Evolutionary conservation across 2,329 filamentous ascomycete species (phyloP), one percentile per base, ranked within the genome.

Genomic region (Dendrostoma leiphaemia): DNA sequence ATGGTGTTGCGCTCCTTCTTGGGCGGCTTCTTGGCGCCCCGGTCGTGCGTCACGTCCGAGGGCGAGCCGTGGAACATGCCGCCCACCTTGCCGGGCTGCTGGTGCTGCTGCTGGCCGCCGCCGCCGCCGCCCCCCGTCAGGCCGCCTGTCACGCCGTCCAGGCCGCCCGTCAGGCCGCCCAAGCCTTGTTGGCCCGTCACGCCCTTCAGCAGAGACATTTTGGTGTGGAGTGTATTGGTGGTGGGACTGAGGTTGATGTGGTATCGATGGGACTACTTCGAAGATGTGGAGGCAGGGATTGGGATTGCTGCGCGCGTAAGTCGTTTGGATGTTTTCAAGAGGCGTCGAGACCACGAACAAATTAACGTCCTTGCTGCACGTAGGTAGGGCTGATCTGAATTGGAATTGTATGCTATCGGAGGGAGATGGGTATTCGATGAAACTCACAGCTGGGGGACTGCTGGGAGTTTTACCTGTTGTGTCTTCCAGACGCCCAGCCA

Each of bases 1-100:
- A 72, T 72, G 53, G 69, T 72, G 66, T 68, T 62, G 60, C 67
- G 67, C 38, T 60, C 51, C 58, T 64, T 65, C 38, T 51, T 51
- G 38, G 48, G 48, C 57, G 61, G 61, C 55, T 63, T 63, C 48
- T 63, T 62, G 43, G 55, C 64, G 46, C 55, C 57, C 40, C 58
- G 63, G 24, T 59, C 60, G 24, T 55, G 48, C 44, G 51, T 58
- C 38, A 55, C 48, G 47, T 58, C 56, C 31, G 56, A 58, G n/a
- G 38, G 44, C n/a, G 52, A 49, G 24, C 56, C 56, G 35, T 52
- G 15, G 52, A 51, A 24, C 15, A 53, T 48, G 34, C 35, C 37
- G 43, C 56, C 56, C 2, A 55, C 56, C 23, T 58, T 58, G 38
- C 56, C 54, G 10, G 38, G 23, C 17, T 23, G 24, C 44, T 35